These are phyloP conservation scores for Verbascum thapsus DNA, from an alignment of 257 asterid genomes.

Conservation along the genomic window DNA sequence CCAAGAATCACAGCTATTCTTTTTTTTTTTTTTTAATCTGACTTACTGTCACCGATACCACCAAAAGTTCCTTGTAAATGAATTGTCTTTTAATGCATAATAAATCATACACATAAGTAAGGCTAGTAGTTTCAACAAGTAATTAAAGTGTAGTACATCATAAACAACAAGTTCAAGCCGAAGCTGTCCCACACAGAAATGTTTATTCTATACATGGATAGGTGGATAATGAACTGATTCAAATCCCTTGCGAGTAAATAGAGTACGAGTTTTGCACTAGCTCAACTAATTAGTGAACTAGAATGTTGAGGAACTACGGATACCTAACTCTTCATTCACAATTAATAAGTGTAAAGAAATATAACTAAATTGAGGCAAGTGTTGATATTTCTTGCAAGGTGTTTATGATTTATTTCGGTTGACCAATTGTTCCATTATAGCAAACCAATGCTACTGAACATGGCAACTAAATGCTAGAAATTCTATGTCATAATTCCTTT, in stretches of 20 bases:
- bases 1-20: not conserved
- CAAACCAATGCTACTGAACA: conserved; percentile 1
- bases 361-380: not conserved
- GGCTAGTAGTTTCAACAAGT: not conserved
- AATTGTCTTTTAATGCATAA: not conserved
- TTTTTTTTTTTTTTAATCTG: not conserved
- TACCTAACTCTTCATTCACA: not conserved
- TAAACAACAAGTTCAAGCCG: no score
- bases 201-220: not conserved
- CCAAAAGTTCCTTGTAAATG: not conserved
- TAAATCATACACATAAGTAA: not conserved
- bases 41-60: not conserved
- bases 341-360: no score
- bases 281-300: no score
- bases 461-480: conserved; percentile 10
- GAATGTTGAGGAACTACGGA: not conserved
- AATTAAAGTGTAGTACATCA: not conserved
- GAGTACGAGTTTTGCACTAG: not conserved
- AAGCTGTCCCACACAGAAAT: not conserved
- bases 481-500: not conserved
- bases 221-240: not conserved
- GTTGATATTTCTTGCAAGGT: not conserved
- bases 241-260: not conserved
- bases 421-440: not conserved
- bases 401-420: not conserved